A percentile compares a stretch with the other conserved stretches of the same genome.
phyloP scores from a whole-genome alignment of 371 early-diverging fungal genomes.

The Zychaea mexicana region DNA sequence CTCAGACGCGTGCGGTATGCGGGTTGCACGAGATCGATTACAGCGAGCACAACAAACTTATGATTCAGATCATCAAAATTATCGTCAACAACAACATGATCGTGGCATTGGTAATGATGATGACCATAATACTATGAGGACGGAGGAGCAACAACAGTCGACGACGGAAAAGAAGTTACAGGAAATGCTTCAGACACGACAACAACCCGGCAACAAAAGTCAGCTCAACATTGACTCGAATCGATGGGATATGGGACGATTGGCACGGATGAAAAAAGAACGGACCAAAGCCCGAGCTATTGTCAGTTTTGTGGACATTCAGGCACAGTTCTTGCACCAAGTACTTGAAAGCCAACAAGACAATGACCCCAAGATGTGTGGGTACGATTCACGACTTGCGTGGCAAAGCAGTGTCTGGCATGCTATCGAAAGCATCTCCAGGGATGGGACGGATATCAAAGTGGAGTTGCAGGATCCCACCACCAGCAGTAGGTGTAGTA shows the following conservation, averaged over 20 bases:
- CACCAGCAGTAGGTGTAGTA: too few species aligned
- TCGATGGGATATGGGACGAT: not conserved
- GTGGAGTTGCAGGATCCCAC: too few species aligned
- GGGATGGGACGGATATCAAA: not conserved
- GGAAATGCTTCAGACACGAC: not conserved
- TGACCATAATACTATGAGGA: too few species aligned
- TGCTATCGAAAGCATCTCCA: not conserved
- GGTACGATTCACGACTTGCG: constrained; percentile 8
- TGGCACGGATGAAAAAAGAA: not conserved
- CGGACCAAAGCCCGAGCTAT: not conserved
- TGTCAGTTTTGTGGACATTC: constrained; percentile 1
- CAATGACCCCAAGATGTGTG: not conserved
- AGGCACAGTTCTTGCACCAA: not conserved
- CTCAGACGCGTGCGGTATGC: constrained; percentile 10
- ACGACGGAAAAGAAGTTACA: not conserved
- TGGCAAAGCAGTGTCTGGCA: constrained; percentile 3
- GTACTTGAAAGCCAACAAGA: not conserved
- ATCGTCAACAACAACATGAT: too few species aligned
- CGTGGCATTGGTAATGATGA: too few species aligned
- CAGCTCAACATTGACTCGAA: constrained; percentile 1
- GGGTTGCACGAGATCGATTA: constrained; percentile 10
- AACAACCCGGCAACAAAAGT: not conserved
- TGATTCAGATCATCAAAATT: not conserved
- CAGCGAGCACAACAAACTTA: not conserved
- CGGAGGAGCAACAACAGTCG: not conserved